These are phyloP conservation scores for Novymonas esmeraldas DNA, from an alignment of 208 protist species.

Conservation along the genomic window DNA sequence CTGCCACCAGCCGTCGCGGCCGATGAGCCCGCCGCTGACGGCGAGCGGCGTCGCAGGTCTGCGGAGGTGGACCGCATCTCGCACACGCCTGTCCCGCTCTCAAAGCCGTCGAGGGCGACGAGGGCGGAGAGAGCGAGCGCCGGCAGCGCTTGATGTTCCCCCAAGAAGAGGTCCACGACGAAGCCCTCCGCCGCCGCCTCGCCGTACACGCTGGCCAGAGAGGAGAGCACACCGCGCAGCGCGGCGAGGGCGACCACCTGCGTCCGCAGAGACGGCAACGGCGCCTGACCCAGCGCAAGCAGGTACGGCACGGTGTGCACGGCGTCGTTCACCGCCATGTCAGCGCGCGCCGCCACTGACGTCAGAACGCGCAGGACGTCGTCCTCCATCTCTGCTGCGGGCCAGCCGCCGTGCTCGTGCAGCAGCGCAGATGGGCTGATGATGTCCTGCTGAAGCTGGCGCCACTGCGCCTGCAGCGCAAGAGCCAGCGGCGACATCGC, in stretches of 20 bases:
- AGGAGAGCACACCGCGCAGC: constrained; percentile 42
- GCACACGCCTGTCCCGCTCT: not conserved
- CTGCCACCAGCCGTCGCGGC: not conserved
- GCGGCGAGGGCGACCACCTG: constrained; percentile 62
- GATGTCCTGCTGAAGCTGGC: constrained; percentile 43
- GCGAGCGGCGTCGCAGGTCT: not conserved
- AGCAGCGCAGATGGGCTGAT: constrained; percentile 16
- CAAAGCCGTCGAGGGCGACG: constrained; percentile 7
- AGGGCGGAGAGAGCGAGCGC: constrained; percentile 27
- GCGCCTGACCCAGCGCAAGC: constrained; percentile 60
- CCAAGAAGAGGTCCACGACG: constrained; percentile 46
- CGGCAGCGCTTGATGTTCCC: constrained; percentile 52
- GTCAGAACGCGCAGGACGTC: constrained; percentile 45
- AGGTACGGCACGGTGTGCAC: constrained; percentile 57
- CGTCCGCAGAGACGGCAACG: constrained; percentile 59
- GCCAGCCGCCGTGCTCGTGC: not conserved
- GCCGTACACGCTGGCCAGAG: constrained; percentile 37
- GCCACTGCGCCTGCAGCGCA: constrained; percentile 57
- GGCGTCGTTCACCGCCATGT: constrained; percentile 47
- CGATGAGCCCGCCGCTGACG: not conserved
- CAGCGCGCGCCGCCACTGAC: constrained; percentile 26
- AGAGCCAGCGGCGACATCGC: constrained; percentile 39
- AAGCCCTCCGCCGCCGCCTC: constrained; percentile 27
- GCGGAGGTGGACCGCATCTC: not conserved
- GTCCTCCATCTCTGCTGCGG: constrained; percentile 24